Conservation (phyloP, 2,329 filamentous ascomycete genomes). For the Chaetomium sp. region DNA sequence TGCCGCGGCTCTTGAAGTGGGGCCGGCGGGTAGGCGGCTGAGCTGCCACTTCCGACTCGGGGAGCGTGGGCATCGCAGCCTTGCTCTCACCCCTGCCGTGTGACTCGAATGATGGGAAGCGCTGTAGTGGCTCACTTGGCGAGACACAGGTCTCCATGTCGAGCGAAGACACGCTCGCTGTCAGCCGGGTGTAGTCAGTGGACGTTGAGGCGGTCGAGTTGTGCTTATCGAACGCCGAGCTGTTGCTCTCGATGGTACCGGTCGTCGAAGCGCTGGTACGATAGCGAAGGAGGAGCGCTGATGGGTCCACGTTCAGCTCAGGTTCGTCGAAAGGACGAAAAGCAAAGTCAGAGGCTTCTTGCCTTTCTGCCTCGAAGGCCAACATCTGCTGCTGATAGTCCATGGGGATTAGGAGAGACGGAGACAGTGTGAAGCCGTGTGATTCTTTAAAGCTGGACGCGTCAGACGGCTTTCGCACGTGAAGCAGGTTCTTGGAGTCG, state of each 20-base stretch:
- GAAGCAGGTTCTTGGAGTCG: conserved; percentile 41
- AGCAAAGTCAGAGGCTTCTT: conserved; percentile 41
- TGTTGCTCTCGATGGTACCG: conserved; percentile 51
- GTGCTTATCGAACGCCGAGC: conserved; percentile 55
- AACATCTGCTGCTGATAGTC: conserved; percentile 61
- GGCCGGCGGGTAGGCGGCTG: conserved; percentile 34
- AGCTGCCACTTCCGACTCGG: conserved; percentile 38
- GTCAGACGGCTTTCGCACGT: conserved; percentile 49
- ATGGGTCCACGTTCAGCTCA: conserved; percentile 40
- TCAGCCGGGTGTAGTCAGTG: conserved; percentile 57
- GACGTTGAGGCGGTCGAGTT: conserved; percentile 56
- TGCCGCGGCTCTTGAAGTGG: conserved; percentile 36
- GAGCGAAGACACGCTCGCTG: conserved; percentile 53
- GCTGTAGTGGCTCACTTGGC: conserved; percentile 31
- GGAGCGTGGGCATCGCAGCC: conserved; percentile 33
- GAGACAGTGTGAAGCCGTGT: conserved; percentile 61
- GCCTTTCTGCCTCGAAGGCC: conserved; percentile 42
- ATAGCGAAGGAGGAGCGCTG: conserved; percentile 42
- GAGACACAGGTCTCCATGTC: conserved; percentile 39
- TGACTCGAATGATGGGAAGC: conserved; percentile 32
- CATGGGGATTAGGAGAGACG: conserved; percentile 62
- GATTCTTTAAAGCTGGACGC: conserved; percentile 60
- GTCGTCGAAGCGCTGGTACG: conserved; percentile 60
- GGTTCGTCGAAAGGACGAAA: conserved; percentile 43
- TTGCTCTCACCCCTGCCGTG: conserved; percentile 32